Evolutionary conservation across 2,329 filamentous ascomycete species (phyloP).

Genomic region (Paradendryphiella salina): DNA sequence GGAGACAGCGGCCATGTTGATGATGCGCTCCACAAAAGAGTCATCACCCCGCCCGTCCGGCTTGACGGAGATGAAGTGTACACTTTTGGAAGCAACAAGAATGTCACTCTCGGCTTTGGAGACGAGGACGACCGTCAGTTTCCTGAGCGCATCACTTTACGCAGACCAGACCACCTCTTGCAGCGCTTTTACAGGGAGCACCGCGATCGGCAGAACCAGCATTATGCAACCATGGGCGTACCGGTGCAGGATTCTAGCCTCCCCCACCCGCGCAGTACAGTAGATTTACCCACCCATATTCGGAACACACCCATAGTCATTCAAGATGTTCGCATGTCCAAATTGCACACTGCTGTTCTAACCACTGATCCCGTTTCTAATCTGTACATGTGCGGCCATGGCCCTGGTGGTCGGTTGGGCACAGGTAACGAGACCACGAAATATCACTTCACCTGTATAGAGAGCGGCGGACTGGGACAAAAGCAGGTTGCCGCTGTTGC

Average conservation of each 20-base stretch:
- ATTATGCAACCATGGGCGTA: constrained; percentile 46
- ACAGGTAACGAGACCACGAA: constrained; percentile 87
- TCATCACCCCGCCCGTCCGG: constrained; percentile 38
- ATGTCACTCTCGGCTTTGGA: constrained; percentile 88
- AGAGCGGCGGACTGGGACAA: constrained; percentile 70
- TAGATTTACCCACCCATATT: constrained; percentile 72
- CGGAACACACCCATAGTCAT: constrained; percentile 73
- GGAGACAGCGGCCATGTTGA: constrained; percentile 51
- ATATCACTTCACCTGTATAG: constrained; percentile 82
- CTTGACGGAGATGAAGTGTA: constrained; percentile 81
- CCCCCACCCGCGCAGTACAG: constrained; percentile 44
- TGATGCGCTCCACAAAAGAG: constrained; percentile 31
- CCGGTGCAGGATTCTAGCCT: constrained; percentile 25
- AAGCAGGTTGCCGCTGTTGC: constrained; percentile 77
- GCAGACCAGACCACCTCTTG: constrained; percentile 76
- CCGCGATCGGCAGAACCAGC: constrained; percentile 52
- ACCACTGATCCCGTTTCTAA: constrained; percentile 88
- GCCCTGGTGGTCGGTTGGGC: constrained; percentile 84
- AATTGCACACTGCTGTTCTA: constrained; percentile 85
- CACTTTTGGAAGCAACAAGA: constrained; percentile 95
- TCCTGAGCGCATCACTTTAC: constrained; percentile 78
- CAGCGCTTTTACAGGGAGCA: constrained; percentile 73
- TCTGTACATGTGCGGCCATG: constrained; percentile 89
- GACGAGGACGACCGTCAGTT: constrained; percentile 94
- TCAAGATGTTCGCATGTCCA: constrained; percentile 83